Base-by-base conservation (phyloP, 352 stramenopile genomes). In the Pythium folliculosum region DNA sequence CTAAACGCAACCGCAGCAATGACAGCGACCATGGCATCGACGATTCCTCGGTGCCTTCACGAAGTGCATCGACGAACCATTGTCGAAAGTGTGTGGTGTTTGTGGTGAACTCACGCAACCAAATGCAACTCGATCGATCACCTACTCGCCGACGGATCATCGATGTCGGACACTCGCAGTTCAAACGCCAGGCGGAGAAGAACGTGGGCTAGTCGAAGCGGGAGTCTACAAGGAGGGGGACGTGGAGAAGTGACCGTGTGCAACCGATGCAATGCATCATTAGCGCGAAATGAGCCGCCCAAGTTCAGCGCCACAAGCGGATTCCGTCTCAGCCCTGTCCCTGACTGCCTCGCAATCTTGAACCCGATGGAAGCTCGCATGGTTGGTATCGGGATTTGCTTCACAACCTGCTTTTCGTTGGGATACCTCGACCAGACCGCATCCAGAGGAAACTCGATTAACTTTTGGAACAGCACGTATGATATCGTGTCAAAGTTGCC, bases 401-500 rank as follows among this genome's bases (percentile, higher is more conserved):
- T 63, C 22, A 63, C 57, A 0, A 63, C 57, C 0, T 63, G 57
- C 19, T 63, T 48, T n/a, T 35, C 25, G 13, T 19, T 63, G 1
- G 57, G 57, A 5, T 5, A 0, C 7, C 30, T 63, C 0, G 57
- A 44, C 0, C 57, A 63, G 22, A 6, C 25, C 5, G 57, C 57
- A 1, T 48, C 57, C 4, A 9, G 57, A 25, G 57, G 57, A 17
- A 63, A 63, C 27, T 63, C 57, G 2, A 63, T 63, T 16, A 55
- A 55, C 40, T 67, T 67, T 50, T 67, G 60, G 60, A 67, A 67
- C 25, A 14, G 21, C 16, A 17, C n/a, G 19, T 55, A 60, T 19
- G 60, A 67, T 13, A 27, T 67, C 10, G 40, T 67, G 0, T 8
- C 25, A 2, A 58, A 66, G 9, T 10, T 66, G 0, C 60, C 49